Evolutionary conservation across 2,329 filamentous ascomycete genomes (phyloP), one percentile per base, ranked within the genome.

Genomic region (Diaporthe destruens): DNA sequence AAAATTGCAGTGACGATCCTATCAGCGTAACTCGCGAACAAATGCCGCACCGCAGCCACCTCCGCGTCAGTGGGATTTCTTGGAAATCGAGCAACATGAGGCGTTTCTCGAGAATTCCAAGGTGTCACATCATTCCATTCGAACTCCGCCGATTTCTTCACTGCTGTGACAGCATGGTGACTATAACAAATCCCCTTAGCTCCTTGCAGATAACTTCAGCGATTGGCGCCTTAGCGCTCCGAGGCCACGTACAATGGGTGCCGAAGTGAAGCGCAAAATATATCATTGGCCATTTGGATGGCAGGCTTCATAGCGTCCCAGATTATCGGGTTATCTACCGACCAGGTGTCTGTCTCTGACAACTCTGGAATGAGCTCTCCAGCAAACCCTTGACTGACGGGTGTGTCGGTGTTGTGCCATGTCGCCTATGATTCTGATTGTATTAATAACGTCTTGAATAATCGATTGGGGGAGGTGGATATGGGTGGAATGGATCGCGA

Each of bases 391-490:
- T 53, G 12, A 47, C 18, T 36, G 61, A 66, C 39, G 3, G 61
- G 61, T 18, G 18, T 36, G 14, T 39, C 32, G 3, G 51, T 29
- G 20, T 53, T 53, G 16, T 66, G 39, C 47, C 47, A 66, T 39
- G 47, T 53, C 25, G 36, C 47, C 61, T 66, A n/a, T 1, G 8
- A 18, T 20, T 2, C 7, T 0, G 8, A 25, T 6, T 4, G 5
- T 6, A 16, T 66, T 3, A 66, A 29, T n/a, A 3, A 1, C 4
- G 9, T 12, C 12, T 20, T 16, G 1, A 6, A 42, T 11, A 3
- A 6, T 1, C 5, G 0, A 2, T 32, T 2, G 0, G n/a, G 2
- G 47, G n/a, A 23, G 16, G 16, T 4, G 16, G 42, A 16, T 20
- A 8, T 20, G 14, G 1, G 20, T 16, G 6, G 5, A 34, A 11